Evolutionary conservation across 2,329 filamentous ascomycete species (phyloP), one percentile per base, ranked within the genome.

Genomic region (Venturia effusa): DNA sequence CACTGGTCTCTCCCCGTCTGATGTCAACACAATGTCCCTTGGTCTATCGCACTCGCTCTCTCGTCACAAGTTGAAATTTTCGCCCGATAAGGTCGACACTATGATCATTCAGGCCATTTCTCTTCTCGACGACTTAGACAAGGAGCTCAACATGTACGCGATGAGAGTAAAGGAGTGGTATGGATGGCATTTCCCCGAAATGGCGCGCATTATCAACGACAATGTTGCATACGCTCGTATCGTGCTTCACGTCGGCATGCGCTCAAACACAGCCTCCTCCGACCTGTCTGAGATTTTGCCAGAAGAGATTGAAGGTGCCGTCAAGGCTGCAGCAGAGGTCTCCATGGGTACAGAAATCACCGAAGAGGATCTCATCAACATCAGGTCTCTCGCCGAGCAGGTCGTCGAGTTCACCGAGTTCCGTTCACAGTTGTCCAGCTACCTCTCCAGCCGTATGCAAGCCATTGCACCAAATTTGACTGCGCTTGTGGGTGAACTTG

Each of bases 121-220:
- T 68, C 85, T 97, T 61, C 83, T 99, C 59, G 94, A 99, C 74
- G 94, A 99, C 68, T 81, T 99, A 67, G 94, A 99, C 81, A 99
- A 99, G 83, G 94, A 99, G 78, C 82, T 99, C 68, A 99, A 99
- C 81, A 94, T 90, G 70, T 97, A 97, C 74, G 93, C 94, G 68
- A 99, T 99, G 94, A 85, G 94, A 76, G 92, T 97, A 67, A 97
- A 97, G 86, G 94, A 99, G 78, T 99, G 94, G 94, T 99, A 99
- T 75, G 94, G 94, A 72, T 99, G 94, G 94, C 94, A 97, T 79
- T 99, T 97, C 81, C 94, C 94, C 48, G 94, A 99, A 81, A 87
- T 99, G 83, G 92, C 90, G 79, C 96, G 96, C 73, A 83, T 97
- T 73, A 84, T 97, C 70, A 95, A 95, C 77, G 94, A 99, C 83